Evolutionary conservation across 257 asterid genomes (phyloP), one percentile per base, ranked within the genome.

Genomic region (Primulina huaijiensis): DNA sequence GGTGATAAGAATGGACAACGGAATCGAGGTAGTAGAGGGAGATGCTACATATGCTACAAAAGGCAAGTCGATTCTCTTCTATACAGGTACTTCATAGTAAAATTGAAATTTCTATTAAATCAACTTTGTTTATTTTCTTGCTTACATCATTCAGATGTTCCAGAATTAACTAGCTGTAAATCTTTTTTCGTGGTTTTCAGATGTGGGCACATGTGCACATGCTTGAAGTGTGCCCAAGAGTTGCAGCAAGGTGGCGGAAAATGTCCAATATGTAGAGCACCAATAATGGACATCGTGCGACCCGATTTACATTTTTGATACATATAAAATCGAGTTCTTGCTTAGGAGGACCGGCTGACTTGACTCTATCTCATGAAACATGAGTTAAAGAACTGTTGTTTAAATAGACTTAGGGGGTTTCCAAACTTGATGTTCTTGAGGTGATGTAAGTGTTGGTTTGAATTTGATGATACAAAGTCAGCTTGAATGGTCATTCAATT

Each of bases 141-240:
- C 20, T 16, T 50, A 16, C 57, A 50, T 43, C 21, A 50, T n/a
- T 57, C 34, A 27, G 7, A 17, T 57, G 11, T 53, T 23, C 10
- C 5, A 12, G 59, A 67, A 38, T 19, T 6, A 29, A 56, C 14
- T 33, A 52, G 46, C 34, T 58, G 43, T 64, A 8, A 52, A 50
- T 38, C 35, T 35, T 27, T 64, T 38, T 21, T 10, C 12, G 17
- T 29, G 52, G 60, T 25, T 11, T 80, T 76, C 83, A 88, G 91
- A 83, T 92, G 98, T 70, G 98, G 98, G 34, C 98, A 92, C 79
- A 90, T 92, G 90, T 92, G 98, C 84, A 87, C 93, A 62, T 92
- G 97, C 72, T 87, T 84, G 82, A 79, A 82, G 67, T 92, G 97
- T 72, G 96, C 92, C 62, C 86, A 84, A 62, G 89, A 85, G 76